Base-by-base conservation (phyloP, 129 eudicot species). In the Cynara cardunculus region DNA sequence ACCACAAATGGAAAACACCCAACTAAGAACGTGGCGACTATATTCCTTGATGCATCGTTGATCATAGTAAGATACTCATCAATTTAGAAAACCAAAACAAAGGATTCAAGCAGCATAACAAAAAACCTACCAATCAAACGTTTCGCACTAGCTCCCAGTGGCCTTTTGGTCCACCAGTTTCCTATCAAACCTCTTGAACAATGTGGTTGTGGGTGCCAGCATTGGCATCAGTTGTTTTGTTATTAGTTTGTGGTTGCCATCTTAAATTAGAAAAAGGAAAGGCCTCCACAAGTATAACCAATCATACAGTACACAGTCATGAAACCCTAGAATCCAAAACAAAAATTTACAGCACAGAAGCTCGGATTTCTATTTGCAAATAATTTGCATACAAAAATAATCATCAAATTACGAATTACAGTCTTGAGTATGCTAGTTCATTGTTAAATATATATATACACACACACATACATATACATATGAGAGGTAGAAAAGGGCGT, bases 401-500 rank as follows among this genome's bases (percentile, higher is more conserved):
- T 28, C 5, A 76, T 4, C 69, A 79, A 66, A 25, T 27, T 11
- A 53, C 12, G 64, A 30, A 9, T 71, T 64, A 25, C 22, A 34
- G 24, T 32, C 25, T 2, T 35, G 5, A 71, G 22, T 14, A 44
- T n/a, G 34, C 16, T 72, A 34, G 14, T 26, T 22, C 44, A 31
- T 32, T 34, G 12, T 18, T 25, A 69, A 31, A 66, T 4, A 25
- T 8, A 24, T 44, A 49, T 9, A 69, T 69, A 70, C 5, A 77
- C 3, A 35, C 37, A 80, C 3, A 35, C 37, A 80, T 3, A 44
- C 4, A 35, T 1, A 71, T 13, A 53, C 64, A 53, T 16, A 53
- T 7, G 74, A 73, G 21, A 83, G 49, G 74, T 37, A 56, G 62
- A 71, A 22, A 26, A 37, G 26, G n/a, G 34, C 90, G 27, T 87